Percentiles rank a stretch among this genome's conserved stretches.
Conservation (phyloP, 2,329 filamentous ascomycete genomes). For the Epichloe coenophiala region DNA sequence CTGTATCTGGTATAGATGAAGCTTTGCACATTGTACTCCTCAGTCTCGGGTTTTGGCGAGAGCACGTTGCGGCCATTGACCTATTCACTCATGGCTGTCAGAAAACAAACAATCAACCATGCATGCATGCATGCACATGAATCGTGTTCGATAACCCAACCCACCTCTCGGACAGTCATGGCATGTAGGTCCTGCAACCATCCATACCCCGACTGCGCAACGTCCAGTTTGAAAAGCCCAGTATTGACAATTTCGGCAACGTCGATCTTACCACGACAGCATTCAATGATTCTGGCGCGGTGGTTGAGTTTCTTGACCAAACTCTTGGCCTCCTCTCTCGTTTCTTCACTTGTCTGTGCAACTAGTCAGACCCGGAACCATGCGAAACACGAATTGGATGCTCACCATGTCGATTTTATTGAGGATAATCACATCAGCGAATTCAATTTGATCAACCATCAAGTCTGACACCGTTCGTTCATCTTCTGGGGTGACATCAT, state of each 20-base stretch:
- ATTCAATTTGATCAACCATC: slow-evolving; percentile 67
- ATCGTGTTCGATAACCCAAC: too few relatives aligned
- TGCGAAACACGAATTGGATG: neutral
- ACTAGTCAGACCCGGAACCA: neutral
- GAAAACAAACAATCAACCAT: neutral
- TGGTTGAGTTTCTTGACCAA: slow-evolving; percentile 52
- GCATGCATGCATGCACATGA: neutral
- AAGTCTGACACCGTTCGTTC: slow-evolving; percentile 62
- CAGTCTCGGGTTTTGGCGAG: slow-evolving; percentile 55
- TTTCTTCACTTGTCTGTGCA: slow-evolving; percentile 23
- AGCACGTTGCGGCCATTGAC: slow-evolving; percentile 36
- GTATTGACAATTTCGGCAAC: slow-evolving; percentile 53
- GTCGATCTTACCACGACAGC: slow-evolving; percentile 44
- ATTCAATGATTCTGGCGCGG: slow-evolving; percentile 48
- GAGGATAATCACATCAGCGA: slow-evolving; percentile 58
- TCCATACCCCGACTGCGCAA: too few relatives aligned
- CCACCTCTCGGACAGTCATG: too few relatives aligned
- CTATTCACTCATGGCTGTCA: slow-evolving; percentile 9
- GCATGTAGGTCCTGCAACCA: too few relatives aligned
- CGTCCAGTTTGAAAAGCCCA: slow-evolving; percentile 48
- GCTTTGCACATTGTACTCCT: slow-evolving; percentile 60
- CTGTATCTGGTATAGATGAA: slow-evolving; percentile 52
- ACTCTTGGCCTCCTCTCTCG: slow-evolving; percentile 31
- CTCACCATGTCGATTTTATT: slow-evolving; percentile 55
- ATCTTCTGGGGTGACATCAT: slow-evolving; percentile 52